Base-by-base conservation (phyloP, 495 filamentous ascomycete species). In the Pyrenula aspistea region DNA sequence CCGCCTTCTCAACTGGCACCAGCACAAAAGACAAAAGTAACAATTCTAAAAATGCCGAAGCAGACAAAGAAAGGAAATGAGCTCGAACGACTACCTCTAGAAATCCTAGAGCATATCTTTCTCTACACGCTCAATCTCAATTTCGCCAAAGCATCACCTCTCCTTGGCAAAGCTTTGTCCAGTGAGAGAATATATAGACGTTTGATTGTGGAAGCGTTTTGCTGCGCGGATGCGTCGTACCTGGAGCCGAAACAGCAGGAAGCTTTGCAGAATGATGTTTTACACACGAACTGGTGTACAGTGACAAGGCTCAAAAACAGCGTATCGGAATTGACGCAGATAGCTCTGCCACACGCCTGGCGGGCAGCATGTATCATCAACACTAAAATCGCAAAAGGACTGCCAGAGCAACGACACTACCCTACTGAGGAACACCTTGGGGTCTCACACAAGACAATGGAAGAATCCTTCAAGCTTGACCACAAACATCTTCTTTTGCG, bases 51-150 rank as follows among this genome's bases (percentile, higher is more conserved):
- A 56, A 61, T 21, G 20, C 49, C 12, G 57, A 36, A 12, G 49
- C 53, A 2, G 58, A 65, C 56, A 52, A 62, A 60, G 2, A 61
- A 59, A 4, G 62, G 73, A 50, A 75, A 73, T 2, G 57, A 55
- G 19, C 65, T 83, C 2, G 80, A 83, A 60, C 59, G 60, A 11
- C 65, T 83, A 1, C 80, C 79, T 1, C 70, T 71, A 1, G 80
- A 83, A 58, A 55, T 83, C 10, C 65, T 83, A 25, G 73, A 81
- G 61, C 63, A 68, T 53, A 77, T 83, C 31, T 82, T 80, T 52
- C 65, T 80, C 15, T 64, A 75, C 51, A 68, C 73, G 21, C 53
- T 76, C 58, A 79, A 82, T 56, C 48, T 74, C 21, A 72, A 72
- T 25, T 62, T 83, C 2, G 72, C 77, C 8, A 66, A 70, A 19